phyloP scores from a whole-genome alignment of 73 alveolate species.

The Paramecium primaurelia region DNA sequence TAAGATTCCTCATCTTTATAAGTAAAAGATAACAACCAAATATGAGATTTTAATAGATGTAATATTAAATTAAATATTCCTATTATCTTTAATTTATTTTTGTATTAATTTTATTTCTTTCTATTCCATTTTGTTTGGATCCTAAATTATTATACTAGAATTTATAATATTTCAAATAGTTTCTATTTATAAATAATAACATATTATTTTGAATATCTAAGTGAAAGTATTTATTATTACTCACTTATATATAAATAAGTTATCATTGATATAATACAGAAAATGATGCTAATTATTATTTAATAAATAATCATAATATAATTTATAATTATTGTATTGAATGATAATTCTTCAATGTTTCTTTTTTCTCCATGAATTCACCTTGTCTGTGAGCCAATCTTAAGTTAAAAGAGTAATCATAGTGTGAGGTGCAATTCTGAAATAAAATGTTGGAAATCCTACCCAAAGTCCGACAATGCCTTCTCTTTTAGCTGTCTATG shows the following conservation, averaged over 20 bases:
- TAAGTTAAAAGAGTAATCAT: constrained; percentile 76
- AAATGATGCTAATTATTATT: background rate
- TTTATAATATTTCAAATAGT: no score
- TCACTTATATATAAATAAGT: no score
- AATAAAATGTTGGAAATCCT: constrained; percentile 95
- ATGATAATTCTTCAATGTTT: background rate
- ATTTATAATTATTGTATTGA: background rate
- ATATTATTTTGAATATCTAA: no score
- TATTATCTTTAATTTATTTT: no score
- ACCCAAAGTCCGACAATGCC: constrained; percentile 85
- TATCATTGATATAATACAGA: background rate
- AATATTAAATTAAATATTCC: background rate
- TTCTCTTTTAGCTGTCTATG: constrained; percentile 33
- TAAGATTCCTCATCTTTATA: background rate
- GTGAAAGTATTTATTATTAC: background rate
- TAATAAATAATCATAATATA: background rate
- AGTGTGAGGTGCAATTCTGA: constrained; percentile 95
- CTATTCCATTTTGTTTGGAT: no score
- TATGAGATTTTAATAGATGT: background rate
- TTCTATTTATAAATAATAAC: no score
- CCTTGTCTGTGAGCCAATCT: constrained; percentile 67
- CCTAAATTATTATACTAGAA: no score
- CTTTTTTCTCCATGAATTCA: constrained; percentile 33
- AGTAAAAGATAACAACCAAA: background rate
- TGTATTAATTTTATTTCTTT: no score